Evolutionary conservation across 495 filamentous ascomycete genomes (phyloP).

Genomic region (Aspergillus saccharolyticus): DNA sequence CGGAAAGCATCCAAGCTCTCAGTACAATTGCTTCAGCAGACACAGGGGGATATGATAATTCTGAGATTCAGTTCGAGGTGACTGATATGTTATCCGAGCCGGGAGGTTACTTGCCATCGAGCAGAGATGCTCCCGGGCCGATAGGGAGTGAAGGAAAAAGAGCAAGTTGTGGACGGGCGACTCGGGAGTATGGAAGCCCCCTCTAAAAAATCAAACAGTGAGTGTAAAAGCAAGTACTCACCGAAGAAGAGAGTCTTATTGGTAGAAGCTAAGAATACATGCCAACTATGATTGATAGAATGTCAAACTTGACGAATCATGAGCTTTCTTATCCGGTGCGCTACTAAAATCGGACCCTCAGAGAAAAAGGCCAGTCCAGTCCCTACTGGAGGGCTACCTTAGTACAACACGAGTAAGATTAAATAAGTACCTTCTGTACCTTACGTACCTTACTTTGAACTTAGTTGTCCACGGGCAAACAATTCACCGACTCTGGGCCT

Average conservation of each 20-base stretch:
- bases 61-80: too few species aligned
- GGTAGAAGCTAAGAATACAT: neutral
- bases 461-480: neutral
- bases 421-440: too few species aligned
- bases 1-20: neutral
- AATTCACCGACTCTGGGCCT: neutral
- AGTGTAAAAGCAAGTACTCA: neutral
- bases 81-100: neutral
- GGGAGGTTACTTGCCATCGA: neutral
- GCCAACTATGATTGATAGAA: conserved; percentile 4
- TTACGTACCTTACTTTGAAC: too few species aligned
- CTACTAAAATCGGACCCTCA: neutral
- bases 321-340: neutral
- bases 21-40: too few species aligned
- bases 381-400: too few species aligned
- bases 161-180: too few species aligned
- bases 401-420: too few species aligned
- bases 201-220: neutral
- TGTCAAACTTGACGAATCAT: conserved; percentile 10
- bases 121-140: too few species aligned
- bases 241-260: neutral
- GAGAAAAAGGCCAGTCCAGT: neutral
- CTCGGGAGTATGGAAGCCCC: neutral
- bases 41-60: too few species aligned
- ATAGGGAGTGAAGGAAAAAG: too few species aligned